Evolutionary conservation across 305 asterid genomes (phyloP).

Genomic region (Plantago coronopus): DNA sequence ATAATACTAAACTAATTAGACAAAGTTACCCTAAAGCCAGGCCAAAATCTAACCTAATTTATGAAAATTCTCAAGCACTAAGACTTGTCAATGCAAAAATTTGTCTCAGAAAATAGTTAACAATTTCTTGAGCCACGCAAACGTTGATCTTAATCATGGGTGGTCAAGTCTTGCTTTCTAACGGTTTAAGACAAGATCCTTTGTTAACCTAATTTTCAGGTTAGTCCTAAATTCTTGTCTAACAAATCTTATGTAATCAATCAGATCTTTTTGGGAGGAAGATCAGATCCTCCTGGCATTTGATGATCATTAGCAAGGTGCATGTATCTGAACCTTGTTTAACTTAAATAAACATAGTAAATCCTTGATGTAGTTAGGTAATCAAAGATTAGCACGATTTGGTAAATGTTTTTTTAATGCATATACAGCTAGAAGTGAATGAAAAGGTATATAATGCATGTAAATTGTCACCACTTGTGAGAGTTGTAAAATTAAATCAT

Average conservation of each 20-base stretch:
- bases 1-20: constrained; percentile 25
- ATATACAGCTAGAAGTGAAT: too few relatives aligned
- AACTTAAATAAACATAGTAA: too few relatives aligned
- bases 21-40: constrained; percentile 22
- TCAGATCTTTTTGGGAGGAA: constrained; percentile 15
- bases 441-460: too few relatives aligned
- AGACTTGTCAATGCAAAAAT: constrained; percentile 15
- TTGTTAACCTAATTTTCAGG: constrained; percentile 26
- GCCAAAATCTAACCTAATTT: constrained; percentile 5
- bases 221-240: constrained; percentile 35
- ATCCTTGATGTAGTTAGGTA: too few relatives aligned
- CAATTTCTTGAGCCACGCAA: constrained; percentile 62
- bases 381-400: too few relatives aligned
- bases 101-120: constrained; percentile 3
- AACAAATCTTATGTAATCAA: constrained; percentile 27
- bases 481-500: too few relatives aligned
- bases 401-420: too few relatives aligned
- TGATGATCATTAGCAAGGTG: not conserved
- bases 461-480: too few relatives aligned
- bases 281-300: constrained; percentile 12
- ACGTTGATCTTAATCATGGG: constrained; percentile 20
- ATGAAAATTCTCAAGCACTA: constrained; percentile 35
- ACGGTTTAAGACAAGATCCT: constrained; percentile 25
- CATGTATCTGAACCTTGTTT: too few relatives aligned
- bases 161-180: constrained; percentile 30